Conservation (phyloP, 2,329 filamentous ascomycete species). For the Ceratocystis cacaofunesta region DNA sequence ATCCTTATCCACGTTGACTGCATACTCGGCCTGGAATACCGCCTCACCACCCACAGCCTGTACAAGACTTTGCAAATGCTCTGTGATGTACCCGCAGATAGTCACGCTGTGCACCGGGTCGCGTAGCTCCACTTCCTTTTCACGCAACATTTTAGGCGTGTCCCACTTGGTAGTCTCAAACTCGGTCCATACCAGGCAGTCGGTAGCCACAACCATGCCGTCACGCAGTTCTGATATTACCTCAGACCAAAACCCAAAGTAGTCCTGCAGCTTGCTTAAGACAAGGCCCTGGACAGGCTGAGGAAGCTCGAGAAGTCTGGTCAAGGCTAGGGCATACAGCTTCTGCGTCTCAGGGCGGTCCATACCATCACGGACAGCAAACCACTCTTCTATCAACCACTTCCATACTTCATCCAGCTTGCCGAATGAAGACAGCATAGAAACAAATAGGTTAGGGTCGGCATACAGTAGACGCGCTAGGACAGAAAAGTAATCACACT, state of each 20-base stretch:
- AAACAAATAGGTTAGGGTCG: constrained; percentile 53
- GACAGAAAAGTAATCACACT: constrained; percentile 75
- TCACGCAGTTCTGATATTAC: constrained; percentile 52
- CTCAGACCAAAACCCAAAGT: constrained; percentile 61
- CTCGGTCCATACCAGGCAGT: constrained; percentile 36
- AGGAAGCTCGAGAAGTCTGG: constrained; percentile 51
- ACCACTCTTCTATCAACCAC: constrained; percentile 51
- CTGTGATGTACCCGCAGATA: constrained; percentile 47
- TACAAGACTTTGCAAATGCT: constrained; percentile 45
- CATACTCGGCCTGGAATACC: constrained; percentile 52
- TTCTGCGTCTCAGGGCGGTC: constrained; percentile 52
- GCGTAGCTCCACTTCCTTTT: constrained; percentile 36
- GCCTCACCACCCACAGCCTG: constrained; percentile 47
- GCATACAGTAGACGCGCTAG: constrained; percentile 64
- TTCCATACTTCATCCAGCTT: constrained; percentile 38
- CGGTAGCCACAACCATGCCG: constrained; percentile 36
- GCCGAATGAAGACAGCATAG: constrained; percentile 36
- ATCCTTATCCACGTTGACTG: constrained; percentile 60
- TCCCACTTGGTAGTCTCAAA: constrained; percentile 36
- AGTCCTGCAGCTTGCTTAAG: constrained; percentile 51
- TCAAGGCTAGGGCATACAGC: constrained; percentile 57
- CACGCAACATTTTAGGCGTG: constrained; percentile 39
- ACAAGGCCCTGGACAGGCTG: constrained; percentile 43
- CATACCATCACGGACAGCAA: constrained; percentile 52
- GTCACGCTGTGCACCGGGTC: constrained; percentile 57